phyloP scores from a whole-genome alignment of 192 early-diverging fungal species.

The Gonapodya prolifera region DNA sequence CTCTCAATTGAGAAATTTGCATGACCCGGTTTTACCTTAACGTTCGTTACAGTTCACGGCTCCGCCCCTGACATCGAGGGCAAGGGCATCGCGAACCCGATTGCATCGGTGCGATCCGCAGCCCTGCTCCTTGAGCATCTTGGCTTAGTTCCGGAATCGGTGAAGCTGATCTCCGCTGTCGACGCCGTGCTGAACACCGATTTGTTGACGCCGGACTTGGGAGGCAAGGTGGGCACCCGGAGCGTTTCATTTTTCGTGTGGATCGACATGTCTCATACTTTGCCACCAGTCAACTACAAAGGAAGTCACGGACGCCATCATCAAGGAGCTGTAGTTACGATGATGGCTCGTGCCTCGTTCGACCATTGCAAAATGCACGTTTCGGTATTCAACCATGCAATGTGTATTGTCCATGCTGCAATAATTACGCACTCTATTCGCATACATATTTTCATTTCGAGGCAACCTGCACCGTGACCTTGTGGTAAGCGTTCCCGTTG shows the following conservation, averaged over 20 bases:
- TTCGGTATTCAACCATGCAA: too few relatives aligned
- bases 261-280: background rate
- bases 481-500: background rate
- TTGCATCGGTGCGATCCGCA: constrained; percentile 89
- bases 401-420: too few relatives aligned
- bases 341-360: too few relatives aligned
- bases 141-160: constrained; percentile 21
- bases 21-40: background rate
- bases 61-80: constrained; percentile 98
- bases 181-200: constrained; percentile 6
- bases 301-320: constrained; percentile 10
- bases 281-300: constrained; percentile 3
- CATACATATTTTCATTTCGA: background rate
- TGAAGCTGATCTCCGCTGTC: constrained; percentile 2
- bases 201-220: constrained; percentile 8
- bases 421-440: too few relatives aligned
- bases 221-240: constrained; percentile 8
- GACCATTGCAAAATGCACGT: too few relatives aligned
- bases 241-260: background rate
- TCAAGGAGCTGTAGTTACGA: constrained; percentile 1
- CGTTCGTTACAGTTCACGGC: constrained; percentile 55
- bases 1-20: background rate
- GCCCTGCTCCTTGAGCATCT: constrained; percentile 83
- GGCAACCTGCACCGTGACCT: background rate
- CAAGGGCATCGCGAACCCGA: constrained; percentile 90